Percentiles rank a stretch among this genome's conserved stretches.
Evolutionary conservation across 179 eudicot species (phyloP).

Genomic region (Beta lomatogona): DNA sequence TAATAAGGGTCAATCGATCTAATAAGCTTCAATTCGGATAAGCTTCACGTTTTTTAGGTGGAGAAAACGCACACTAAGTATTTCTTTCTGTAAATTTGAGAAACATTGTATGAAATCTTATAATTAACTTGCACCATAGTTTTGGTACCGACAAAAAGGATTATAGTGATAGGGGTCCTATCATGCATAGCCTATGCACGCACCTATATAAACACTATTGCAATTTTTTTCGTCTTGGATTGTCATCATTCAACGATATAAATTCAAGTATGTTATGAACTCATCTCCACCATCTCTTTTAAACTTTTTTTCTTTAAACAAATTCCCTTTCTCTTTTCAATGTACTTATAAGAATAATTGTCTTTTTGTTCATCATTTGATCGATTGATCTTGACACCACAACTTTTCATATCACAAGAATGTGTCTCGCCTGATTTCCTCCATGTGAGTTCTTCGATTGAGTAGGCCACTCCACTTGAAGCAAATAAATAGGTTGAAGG

Average conservation of each 20-base stretch:
- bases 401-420: constrained; percentile 27
- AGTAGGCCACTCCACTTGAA: constrained; percentile 26
- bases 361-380: constrained; percentile 35
- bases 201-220: neutral
- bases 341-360: constrained; percentile 20
- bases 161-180: neutral
- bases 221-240: neutral
- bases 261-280: constrained; percentile 10
- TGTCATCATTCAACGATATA: constrained; percentile 14
- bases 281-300: constrained; percentile 2
- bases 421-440: constrained; percentile 12
- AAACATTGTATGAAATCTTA: too few species aligned
- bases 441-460: constrained; percentile 31
- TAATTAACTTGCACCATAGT: neutral
- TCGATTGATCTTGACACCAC: constrained; percentile 36
- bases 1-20: too few species aligned
- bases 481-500: neutral
- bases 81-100: neutral
- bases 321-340: constrained; percentile 1
- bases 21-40: too few species aligned
- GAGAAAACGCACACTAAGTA: too few species aligned
- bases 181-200: neutral
- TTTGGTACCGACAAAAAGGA: constrained; percentile 7
- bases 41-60: too few species aligned
- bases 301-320: neutral